These are phyloP conservation scores for Coemansia sp. DNA, from an alignment of 192 early-diverging fungal species.

Conservation along the genomic window DNA sequence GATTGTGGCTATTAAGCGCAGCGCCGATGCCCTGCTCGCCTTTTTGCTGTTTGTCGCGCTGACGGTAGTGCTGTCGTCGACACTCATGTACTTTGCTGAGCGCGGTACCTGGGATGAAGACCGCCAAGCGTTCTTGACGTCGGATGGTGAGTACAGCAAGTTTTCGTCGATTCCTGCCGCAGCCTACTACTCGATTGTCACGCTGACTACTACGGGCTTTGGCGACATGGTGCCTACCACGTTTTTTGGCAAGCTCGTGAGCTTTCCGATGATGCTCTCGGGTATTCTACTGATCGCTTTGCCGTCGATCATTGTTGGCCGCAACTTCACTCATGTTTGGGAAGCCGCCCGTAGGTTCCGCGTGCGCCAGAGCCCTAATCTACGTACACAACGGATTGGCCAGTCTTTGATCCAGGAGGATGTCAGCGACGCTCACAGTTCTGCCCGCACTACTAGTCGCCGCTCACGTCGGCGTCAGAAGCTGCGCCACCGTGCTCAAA, in stretches of 20 bases:
- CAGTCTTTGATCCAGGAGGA: conserved; percentile 25
- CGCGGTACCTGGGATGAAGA: conserved; percentile 73
- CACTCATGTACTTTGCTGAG: conserved; percentile 80
- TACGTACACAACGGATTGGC: conserved; percentile 25
- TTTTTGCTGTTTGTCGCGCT: conserved; percentile 74
- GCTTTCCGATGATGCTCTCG: conserved; percentile 80
- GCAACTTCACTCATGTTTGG: conserved; percentile 83
- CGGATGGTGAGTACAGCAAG: conserved; percentile 66
- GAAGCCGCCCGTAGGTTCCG: conserved; percentile 59
- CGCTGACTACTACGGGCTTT: conserved; percentile 79
- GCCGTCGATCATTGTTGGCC: conserved; percentile 82
- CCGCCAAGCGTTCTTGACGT: conserved; percentile 63
- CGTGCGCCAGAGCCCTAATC: conserved; percentile 9
- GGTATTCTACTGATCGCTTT: conserved; percentile 79
- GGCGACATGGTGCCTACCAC: conserved; percentile 82
- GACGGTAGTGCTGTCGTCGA: conserved; percentile 70
- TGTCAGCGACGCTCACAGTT: conserved; percentile 19
- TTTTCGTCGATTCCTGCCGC: conserved; percentile 81
- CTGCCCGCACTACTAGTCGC: conserved; percentile 12
- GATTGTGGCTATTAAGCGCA: conserved; percentile 74
- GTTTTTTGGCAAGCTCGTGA: conserved; percentile 74
- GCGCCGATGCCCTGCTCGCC: conserved; percentile 71
- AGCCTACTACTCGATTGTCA: conserved; percentile 76
- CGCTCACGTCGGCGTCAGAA: conserved; percentile 15
- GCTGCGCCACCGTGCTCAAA: conserved; percentile 11